Conservation (phyloP, 164 flowering plant genomes). For the Stephania japonica region DNA sequence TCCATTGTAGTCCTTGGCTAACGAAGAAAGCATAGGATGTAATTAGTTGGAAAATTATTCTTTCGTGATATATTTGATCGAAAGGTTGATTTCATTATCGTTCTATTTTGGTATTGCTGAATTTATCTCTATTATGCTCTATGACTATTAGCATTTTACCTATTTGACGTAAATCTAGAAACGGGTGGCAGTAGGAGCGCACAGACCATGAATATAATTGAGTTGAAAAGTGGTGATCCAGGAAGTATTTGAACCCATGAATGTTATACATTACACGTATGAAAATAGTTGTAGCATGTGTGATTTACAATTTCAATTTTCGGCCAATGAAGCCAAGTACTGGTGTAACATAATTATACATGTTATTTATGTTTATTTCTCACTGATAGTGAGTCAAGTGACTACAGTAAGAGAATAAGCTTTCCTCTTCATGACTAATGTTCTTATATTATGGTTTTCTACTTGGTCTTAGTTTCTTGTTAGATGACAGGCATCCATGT, state of each 20-base stretch:
- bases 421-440: no score
- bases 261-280: not conserved
- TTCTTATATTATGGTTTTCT: no score
- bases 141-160: not conserved
- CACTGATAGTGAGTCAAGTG: not conserved
- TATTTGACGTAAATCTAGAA: not conserved
- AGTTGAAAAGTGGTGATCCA: no score
- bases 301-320: not conserved
- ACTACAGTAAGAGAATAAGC: not conserved
- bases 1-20: slow-evolving; percentile 6
- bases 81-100: not conserved
- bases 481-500: not conserved
- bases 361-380: not conserved
- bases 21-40: not conserved
- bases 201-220: no score
- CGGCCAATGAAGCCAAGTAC: not conserved
- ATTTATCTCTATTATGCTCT: not conserved
- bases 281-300: not conserved
- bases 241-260: not conserved
- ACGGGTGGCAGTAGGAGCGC: not conserved
- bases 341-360: not conserved
- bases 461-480: not conserved
- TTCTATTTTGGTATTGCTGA: not conserved
- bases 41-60: not conserved
- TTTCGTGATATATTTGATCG: not conserved